These are phyloP conservation scores for Bondarzewia mesenterica DNA, from an alignment of 1,284 basidiomycete genomes.

Conservation along the genomic window DNA sequence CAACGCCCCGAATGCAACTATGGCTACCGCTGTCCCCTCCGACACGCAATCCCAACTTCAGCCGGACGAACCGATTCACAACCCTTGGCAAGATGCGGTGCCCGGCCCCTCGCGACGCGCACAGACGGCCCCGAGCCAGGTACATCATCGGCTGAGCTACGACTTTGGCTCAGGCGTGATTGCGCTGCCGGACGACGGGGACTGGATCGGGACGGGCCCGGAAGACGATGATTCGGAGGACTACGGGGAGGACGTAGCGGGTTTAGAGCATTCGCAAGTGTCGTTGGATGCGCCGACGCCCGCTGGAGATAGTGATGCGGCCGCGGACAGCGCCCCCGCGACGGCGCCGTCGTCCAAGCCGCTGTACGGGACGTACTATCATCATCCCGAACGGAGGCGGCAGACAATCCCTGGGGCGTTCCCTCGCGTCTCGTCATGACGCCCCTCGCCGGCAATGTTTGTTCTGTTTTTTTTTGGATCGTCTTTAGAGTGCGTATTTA, in stretches of 20 bases:
- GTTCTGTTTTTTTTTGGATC: too few species aligned
- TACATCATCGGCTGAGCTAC: slow-evolving; percentile 63
- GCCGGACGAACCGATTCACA: too few species aligned
- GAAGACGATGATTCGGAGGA: slow-evolving; percentile 30
- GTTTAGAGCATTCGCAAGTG: slow-evolving; percentile 11
- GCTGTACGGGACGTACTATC: slow-evolving; percentile 62
- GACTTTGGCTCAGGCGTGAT: slow-evolving; percentile 79
- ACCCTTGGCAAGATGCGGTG: slow-evolving; percentile 50
- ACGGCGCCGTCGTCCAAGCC: background rate
- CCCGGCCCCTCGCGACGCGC: slow-evolving; percentile 16
- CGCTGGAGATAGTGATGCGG: background rate
- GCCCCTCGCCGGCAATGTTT: too few species aligned
- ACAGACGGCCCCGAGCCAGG: slow-evolving; percentile 13
- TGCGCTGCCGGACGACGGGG: slow-evolving; percentile 69
- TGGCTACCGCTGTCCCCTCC: too few species aligned
- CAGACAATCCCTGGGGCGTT: slow-evolving; percentile 48
- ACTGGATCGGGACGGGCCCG: slow-evolving; percentile 52
- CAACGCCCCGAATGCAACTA: slow-evolving; percentile 7
- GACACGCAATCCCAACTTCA: too few species aligned
- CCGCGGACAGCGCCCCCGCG: background rate
- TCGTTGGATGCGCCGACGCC: slow-evolving; percentile 2
- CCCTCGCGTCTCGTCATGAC: slow-evolving; percentile 8
- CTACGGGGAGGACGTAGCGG: slow-evolving; percentile 19
- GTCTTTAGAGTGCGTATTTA: too few species aligned
- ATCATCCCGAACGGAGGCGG: slow-evolving; percentile 63